Base-by-base conservation (phyloP, 2,329 filamentous ascomycete genomes). In the Penicillium sumatraense region DNA sequence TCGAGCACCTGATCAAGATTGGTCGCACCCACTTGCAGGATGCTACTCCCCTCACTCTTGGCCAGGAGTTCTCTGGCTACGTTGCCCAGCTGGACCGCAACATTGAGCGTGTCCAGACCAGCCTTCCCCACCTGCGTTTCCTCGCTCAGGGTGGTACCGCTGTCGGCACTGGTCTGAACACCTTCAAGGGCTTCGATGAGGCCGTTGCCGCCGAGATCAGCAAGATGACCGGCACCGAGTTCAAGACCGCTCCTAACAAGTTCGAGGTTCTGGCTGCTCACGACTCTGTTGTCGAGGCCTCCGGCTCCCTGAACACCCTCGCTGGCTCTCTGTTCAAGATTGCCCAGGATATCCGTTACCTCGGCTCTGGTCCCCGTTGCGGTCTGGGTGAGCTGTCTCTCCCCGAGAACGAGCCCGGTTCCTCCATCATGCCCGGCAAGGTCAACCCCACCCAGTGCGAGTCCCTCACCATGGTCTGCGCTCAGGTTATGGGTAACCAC, bases 371-470 rank as follows among this genome's bases (percentile, higher is more conserved):
- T 14, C 95, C 95, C 53, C 91, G 95, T 57, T 98, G 95, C 78
- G 95, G 95, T 70, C 88, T 98, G 20, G 93, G 93, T 64, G 95
- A 99, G 81, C 86, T 99, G 61, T 85, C 86, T 71, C 86, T 99
- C 49, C 95, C 95, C 23, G 95, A 99, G 82, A 99, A 99, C 80
- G 95, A 99, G 82, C 95, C 95, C 29, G 93, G 93, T 62, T 95
- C 89, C 71, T 96, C 90, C 67, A 98, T 99, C 82, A 99, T 99
- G 95, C 95, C 95, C 41, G 95, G 95, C 71, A 99, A 99, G 83
- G 95, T 99, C 75, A 99, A 99, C 83, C 95, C 95, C 27, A 99
- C 95, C 27, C 95, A 99, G 80, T 96, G 92, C 79, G 95, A 99
- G 83, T 90, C 92, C 59, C 81, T 99, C 75, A 98, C 95, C 67